These are phyloP conservation scores for Colletotrichum sp. DNA, from an alignment of 2,329 filamentous ascomycete species.

Conservation along the genomic window DNA sequence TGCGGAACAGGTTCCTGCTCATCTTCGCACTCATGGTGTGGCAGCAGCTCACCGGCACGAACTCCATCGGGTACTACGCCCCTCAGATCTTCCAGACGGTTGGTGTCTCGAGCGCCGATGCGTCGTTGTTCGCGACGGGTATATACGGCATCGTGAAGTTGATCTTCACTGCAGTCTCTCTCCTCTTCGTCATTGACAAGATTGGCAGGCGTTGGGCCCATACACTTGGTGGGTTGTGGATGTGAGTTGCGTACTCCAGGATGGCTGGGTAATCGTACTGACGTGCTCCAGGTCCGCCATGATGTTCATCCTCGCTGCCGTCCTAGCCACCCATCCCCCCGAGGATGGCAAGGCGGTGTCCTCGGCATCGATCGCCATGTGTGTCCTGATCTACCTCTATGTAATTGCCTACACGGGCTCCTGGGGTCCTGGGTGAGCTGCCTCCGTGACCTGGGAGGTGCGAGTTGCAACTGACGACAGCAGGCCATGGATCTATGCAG, in stretches of 20 bases:
- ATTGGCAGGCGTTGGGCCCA: not conserved
- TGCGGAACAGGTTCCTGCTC: not conserved
- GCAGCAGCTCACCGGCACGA: not conserved
- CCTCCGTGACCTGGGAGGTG: not conserved
- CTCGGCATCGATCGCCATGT: not conserved
- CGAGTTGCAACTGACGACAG: not conserved
- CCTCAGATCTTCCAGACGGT: not conserved
- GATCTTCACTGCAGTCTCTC: not conserved
- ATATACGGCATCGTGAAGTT: not conserved
- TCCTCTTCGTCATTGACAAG: not conserved
- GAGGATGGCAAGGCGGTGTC: not conserved
- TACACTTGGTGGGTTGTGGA: not conserved
- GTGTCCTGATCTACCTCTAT: not conserved
- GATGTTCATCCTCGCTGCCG: not conserved
- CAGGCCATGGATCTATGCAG: not conserved
- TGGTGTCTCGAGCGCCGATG: not conserved
- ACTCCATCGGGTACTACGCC: not conserved
- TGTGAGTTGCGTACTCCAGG: fast-evolving
- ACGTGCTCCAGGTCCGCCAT: not conserved
- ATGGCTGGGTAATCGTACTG: not conserved
- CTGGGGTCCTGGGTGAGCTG: not conserved
- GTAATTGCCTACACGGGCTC: not conserved
- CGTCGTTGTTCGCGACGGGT: not conserved
- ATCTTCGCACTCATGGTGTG: not conserved
- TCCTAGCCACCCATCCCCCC: not conserved